A percentile compares a stretch with the other conserved stretches of the same genome.
Evolutionary conservation across 169 alveolate species (phyloP).

Genomic region (Plasmodium vivax): DNA sequence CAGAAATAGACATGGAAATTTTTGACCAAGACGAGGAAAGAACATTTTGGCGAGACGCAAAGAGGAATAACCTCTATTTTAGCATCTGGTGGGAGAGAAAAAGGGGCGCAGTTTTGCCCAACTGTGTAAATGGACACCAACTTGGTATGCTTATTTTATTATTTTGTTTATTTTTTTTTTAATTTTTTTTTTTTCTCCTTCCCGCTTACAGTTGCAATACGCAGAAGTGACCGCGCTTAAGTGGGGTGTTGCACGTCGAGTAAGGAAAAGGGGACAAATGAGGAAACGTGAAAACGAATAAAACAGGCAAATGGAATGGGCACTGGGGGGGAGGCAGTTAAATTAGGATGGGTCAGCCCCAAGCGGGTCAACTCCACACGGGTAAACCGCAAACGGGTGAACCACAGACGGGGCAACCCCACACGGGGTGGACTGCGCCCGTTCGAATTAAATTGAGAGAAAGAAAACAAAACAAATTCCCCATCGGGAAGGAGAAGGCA

Average conservation of each 20-base stretch:
- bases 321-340: neutral
- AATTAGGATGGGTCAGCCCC: neutral
- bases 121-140: neutral
- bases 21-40: conserved; percentile 35
- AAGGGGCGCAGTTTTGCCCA: neutral
- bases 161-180: neutral
- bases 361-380: neutral
- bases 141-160: neutral
- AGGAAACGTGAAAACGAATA: neutral
- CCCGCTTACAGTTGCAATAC: conserved; percentile 22
- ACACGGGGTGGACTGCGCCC: neutral
- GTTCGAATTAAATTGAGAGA: neutral
- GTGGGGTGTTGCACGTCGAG: neutral
- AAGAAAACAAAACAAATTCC: neutral
- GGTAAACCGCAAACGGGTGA: too few species aligned
- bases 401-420: neutral
- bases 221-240: conserved; percentile 8
- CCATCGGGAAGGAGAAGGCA: neutral
- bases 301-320: neutral
- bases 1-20: conserved; percentile 63
- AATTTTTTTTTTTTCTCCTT: neutral
- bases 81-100: conserved; percentile 20
- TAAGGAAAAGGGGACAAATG: neutral
- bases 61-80: conserved; percentile 5
- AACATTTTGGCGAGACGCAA: conserved; percentile 36